These are phyloP conservation scores for Nelumbo lutea DNA, from an alignment of 164 flowering plant genomes.

Conservation along the genomic window DNA sequence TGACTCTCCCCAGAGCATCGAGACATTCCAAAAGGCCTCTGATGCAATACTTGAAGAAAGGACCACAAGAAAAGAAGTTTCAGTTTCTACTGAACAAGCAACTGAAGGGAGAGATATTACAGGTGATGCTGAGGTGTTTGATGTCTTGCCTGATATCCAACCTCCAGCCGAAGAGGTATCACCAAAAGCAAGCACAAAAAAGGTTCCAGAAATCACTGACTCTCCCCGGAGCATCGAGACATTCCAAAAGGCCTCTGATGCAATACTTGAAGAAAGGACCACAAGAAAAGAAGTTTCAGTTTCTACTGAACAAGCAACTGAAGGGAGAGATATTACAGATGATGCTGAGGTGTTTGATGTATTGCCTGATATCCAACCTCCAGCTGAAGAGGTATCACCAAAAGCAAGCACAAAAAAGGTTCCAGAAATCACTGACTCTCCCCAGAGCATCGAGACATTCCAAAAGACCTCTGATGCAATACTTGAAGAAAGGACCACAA, in stretches of 20 bases:
- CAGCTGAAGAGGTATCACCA: slow-evolving; percentile 2
- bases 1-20: slow-evolving; percentile 11
- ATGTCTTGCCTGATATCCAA: slow-evolving; percentile 11
- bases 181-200: slow-evolving; percentile 11
- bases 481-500: slow-evolving; percentile 15
- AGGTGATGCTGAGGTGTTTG: not conserved
- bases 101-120: slow-evolving; percentile 1
- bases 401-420: slow-evolving; percentile 11
- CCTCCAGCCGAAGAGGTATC: slow-evolving; percentile 7
- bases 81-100: slow-evolving; percentile 2
- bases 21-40: slow-evolving; percentile 14
- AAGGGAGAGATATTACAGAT: slow-evolving; percentile 10
- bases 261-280: slow-evolving; percentile 13
- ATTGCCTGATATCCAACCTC: slow-evolving; percentile 12
- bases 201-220: slow-evolving; percentile 8
- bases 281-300: slow-evolving; percentile 8
- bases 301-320: slow-evolving; percentile 11
- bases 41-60: slow-evolving; percentile 12
- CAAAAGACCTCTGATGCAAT: slow-evolving; percentile 11
- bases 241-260: slow-evolving; percentile 10
- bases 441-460: slow-evolving; percentile 9
- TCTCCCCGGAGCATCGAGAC: slow-evolving; percentile 13
- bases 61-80: slow-evolving; percentile 9
- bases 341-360: not conserved
- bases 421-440: slow-evolving; percentile 9